Percentiles rank a stretch among this genome's conserved stretches.
These are phyloP conservation scores for Cryptococcus deneoformans DNA, from an alignment of 1,284 basidiomycete genomes.

Conservation along the genomic window DNA sequence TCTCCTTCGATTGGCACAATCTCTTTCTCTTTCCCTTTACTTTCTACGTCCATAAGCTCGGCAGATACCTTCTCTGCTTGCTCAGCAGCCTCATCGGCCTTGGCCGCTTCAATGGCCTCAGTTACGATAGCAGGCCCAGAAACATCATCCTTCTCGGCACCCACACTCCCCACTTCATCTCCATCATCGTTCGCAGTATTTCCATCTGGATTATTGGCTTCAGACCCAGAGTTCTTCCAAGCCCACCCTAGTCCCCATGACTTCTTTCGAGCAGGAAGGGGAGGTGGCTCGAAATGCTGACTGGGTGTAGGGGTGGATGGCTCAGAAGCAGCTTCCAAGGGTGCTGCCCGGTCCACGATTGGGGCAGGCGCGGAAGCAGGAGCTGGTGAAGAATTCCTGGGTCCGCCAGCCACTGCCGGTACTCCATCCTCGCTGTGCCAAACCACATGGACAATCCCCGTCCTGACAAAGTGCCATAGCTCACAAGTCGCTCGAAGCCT, in stretches of 20 bases:
- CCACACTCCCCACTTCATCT: constrained; percentile 7
- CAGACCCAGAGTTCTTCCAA: constrained; percentile 10
- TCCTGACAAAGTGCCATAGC: constrained; percentile 84
- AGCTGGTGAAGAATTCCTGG: not conserved
- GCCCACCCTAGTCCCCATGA: constrained; percentile 39
- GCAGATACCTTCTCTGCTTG: constrained; percentile 26
- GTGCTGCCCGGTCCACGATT: not conserved
- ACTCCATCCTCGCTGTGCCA: constrained; percentile 71
- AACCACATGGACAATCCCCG: constrained; percentile 72
- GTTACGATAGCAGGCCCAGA: not conserved
- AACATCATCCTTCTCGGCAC: constrained; percentile 11
- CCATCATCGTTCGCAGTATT: constrained; percentile 3
- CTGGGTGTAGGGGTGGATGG: not conserved
- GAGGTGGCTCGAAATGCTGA: constrained; percentile 5
- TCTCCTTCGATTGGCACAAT: constrained; percentile 3
- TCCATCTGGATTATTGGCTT: not conserved
- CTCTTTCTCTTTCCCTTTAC: constrained; percentile 8
- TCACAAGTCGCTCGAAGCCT: constrained; percentile 80
- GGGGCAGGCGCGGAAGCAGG: not conserved
- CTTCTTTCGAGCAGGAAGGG: constrained; percentile 24
- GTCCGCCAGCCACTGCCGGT: constrained; percentile 20
- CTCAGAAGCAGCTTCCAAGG: not conserved
- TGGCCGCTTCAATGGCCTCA: constrained; percentile 11
- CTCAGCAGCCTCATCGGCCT: constrained; percentile 7
- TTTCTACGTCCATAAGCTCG: constrained; percentile 16